A percentile compares a stretch with the other conserved stretches of the same genome.
Conservation (phyloP, 345 rosid species). For the Citrus medica region DNA sequence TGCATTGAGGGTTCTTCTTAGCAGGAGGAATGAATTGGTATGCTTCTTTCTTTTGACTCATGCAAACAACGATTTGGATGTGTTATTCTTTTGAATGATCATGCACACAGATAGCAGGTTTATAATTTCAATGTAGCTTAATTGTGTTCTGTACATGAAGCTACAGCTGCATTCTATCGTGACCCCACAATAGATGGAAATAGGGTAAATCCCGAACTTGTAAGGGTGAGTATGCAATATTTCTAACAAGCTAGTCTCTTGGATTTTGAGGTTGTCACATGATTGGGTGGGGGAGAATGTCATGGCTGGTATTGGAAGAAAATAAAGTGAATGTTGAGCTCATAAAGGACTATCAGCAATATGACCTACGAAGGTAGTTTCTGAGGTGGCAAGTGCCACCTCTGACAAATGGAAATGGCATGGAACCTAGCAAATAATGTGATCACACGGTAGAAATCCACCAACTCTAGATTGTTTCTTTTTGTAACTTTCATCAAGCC, state of each 20-base stretch:
- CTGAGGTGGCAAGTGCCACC: neutral
- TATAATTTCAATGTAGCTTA: neutral
- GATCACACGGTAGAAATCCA: neutral
- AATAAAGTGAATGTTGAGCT: neutral
- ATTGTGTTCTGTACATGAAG: neutral
- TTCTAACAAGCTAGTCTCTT: neutral
- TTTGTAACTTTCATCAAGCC: neutral
- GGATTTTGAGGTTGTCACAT: neutral
- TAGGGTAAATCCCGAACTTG: neutral
- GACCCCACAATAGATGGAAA: neutral
- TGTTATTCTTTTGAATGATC: neutral
- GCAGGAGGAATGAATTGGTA: constrained; percentile 72
- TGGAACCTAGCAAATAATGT: neutral
- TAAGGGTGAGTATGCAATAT: neutral
- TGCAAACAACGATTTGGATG: constrained; percentile 1
- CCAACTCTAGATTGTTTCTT: neutral
- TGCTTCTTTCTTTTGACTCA: constrained; percentile 2
- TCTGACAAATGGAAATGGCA: neutral
- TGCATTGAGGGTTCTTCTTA: constrained; percentile 44
- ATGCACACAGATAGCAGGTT: neutral
- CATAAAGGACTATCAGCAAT: neutral
- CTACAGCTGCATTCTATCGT: neutral
- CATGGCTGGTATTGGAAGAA: neutral
- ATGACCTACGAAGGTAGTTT: neutral
- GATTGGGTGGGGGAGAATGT: neutral